Base-by-base conservation (phyloP, 306 rosid genomes). In the Glycine tomentella region DNA sequence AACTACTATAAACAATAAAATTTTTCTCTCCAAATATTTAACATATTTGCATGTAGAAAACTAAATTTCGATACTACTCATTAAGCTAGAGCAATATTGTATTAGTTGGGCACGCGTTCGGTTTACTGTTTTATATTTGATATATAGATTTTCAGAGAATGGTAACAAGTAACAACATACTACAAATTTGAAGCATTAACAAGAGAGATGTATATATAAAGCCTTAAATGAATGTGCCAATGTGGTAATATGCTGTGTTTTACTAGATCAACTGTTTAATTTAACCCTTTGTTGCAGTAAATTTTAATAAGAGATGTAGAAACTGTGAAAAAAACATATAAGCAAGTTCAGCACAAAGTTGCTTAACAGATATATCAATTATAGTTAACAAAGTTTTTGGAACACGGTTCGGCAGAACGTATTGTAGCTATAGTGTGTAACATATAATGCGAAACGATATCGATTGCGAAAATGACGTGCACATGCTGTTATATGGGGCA, bases 401-500 rank as follows among this genome's bases (percentile, higher is more conserved):
- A 69, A 59, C 16, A 69, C 34, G 80, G n/a, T 74, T 79, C 63
- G 8, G 44, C 72, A 17, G 62, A n/a, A 11, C 11, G 57, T 61
- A 45, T 44, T 55, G 75, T 16, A 71, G 73, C 58, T 34, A 17
- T 63, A 44, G 33, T 53, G 25, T 36, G n/a, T 52, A 14, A 36
- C 56, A 56, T 46, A 56, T 72, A 13, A 57, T 33, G 50, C 25
- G 73, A 85, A 77, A 15, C 59, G 36, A 84, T 69, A 75, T 80
- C 71, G 16, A 61, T 74, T 33, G 16, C 31, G 81, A 85, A 72
- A 72, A 78, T 72, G 76, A 85, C 69, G 58, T 55, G 86, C 83
- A 65, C 63, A 36, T 79, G 83, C 74, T 57, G 38, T 25, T 72
- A 49, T 17, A 8, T 65, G 75, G 17, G 17, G 71, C 31, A 25